A percentile compares a stretch with the other conserved stretches of the same genome.
phyloP scores from a whole-genome alignment of 164 flowering plant genomes.

The Aristolochia contorta region DNA sequence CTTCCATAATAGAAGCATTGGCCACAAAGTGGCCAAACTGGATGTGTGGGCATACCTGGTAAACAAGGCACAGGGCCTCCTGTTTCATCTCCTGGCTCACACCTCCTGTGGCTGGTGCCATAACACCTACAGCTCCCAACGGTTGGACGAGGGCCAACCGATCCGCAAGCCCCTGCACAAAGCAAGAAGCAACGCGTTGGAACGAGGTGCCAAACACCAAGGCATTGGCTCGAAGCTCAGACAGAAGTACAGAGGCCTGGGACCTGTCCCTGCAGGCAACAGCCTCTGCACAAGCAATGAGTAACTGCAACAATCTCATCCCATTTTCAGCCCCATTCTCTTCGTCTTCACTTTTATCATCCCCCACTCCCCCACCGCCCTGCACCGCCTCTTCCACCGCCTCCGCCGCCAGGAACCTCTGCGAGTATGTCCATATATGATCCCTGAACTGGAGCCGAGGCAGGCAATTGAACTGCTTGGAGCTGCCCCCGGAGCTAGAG shows the following conservation, averaged over 20 bases:
- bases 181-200: constrained; percentile 62
- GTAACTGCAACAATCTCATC: constrained; percentile 43
- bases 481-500: constrained; percentile 2
- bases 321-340: constrained; percentile 23
- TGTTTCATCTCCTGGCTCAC: constrained; percentile 24
- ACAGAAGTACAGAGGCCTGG: constrained; percentile 38
- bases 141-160: constrained; percentile 42
- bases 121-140: constrained; percentile 34
- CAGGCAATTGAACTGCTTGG: constrained; percentile 18
- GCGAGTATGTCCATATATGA: constrained; percentile 35
- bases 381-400: constrained; percentile 37
- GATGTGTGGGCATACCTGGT: constrained; percentile 47
- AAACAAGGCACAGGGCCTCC: constrained; percentile 49
- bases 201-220: constrained; percentile 56
- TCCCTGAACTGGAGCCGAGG: constrained; percentile 36
- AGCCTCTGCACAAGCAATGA: constrained; percentile 53
- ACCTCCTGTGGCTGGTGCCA: constrained; percentile 16
- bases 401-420: constrained; percentile 37
- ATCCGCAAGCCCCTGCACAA: constrained; percentile 48
- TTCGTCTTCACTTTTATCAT: constrained; percentile 13
- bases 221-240: constrained; percentile 43
- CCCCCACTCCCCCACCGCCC: constrained; percentile 11
- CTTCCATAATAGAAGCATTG: constrained; percentile 42
- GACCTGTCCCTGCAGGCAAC: constrained; percentile 58
- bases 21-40: constrained; percentile 58